These are phyloP conservation scores for Carex kokanica DNA, from an alignment of 176 grass and related monocot species.

Conservation along the genomic window DNA sequence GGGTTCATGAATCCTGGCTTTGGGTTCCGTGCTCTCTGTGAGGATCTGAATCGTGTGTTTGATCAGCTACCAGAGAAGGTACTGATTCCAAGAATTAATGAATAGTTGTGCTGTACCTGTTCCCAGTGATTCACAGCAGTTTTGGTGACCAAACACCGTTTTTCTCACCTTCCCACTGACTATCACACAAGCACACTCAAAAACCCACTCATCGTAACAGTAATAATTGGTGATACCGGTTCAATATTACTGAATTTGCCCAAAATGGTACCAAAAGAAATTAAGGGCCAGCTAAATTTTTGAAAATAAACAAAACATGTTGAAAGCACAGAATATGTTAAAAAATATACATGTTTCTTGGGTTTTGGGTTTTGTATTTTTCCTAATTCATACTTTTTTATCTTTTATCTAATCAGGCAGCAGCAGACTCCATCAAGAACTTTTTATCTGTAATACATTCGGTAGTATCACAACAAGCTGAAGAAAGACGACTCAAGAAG, in stretches of 20 bases:
- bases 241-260: background rate
- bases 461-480: constrained; percentile 61
- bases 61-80: constrained; percentile 79
- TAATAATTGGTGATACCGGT: background rate
- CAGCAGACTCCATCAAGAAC: constrained; percentile 76
- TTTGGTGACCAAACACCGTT: background rate
- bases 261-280: background rate
- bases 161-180: background rate
- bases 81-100: constrained; percentile 7
- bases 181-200: background rate
- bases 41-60: constrained; percentile 61
- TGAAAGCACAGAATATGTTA: background rate
- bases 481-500: constrained; percentile 77
- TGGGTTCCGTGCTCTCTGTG: constrained; percentile 53
- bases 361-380: background rate
- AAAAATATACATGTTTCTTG: background rate
- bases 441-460: constrained; percentile 70
- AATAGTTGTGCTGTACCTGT: background rate
- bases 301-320: background rate
- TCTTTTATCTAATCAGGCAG: constrained; percentile 54
- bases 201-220: background rate
- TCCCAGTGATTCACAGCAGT: no score
- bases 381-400: background rate
- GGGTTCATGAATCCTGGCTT: constrained; percentile 53
- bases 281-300: background rate